phyloP scores from a whole-genome alignment of 345 rosid genomes.

The Linum usitatissimum region DNA sequence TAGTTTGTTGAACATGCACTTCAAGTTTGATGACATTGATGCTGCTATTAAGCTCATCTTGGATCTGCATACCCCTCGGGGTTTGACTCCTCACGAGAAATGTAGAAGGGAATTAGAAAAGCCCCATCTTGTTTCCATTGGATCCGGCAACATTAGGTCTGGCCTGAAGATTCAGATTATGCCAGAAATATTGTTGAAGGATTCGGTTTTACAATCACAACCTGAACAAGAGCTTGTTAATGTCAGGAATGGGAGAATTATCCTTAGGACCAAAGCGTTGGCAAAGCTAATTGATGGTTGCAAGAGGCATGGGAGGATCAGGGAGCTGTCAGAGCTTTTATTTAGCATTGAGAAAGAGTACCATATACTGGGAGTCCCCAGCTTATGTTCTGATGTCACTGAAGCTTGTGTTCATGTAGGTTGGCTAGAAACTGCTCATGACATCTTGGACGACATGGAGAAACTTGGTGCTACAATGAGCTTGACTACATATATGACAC shows the following conservation, averaged over 20 bases:
- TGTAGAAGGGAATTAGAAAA: slow-evolving; percentile 16
- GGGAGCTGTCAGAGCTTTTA: slow-evolving; percentile 48
- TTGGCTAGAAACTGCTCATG: slow-evolving; percentile 81
- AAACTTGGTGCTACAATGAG: slow-evolving; percentile 33
- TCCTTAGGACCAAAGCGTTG: slow-evolving; percentile 38
- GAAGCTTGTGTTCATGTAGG: slow-evolving; percentile 49
- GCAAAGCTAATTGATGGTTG: slow-evolving; percentile 54
- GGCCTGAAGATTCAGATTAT: slow-evolving; percentile 50
- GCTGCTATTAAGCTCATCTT: slow-evolving; percentile 50
- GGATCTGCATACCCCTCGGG: slow-evolving; percentile 31
- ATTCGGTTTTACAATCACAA: slow-evolving; percentile 29
- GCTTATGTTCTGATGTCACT: slow-evolving; percentile 40
- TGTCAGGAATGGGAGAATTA: slow-evolving; percentile 41
- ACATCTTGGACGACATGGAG: slow-evolving; percentile 72
- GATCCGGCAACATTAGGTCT: slow-evolving; percentile 47
- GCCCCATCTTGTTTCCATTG: slow-evolving; percentile 51
- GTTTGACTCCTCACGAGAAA: slow-evolving; percentile 16
- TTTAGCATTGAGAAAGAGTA: slow-evolving; percentile 26
- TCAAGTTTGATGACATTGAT: slow-evolving; percentile 59
- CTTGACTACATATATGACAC: slow-evolving; percentile 26
- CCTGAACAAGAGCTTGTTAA: slow-evolving; percentile 29
- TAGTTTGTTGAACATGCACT: slow-evolving; percentile 57
- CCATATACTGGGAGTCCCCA: slow-evolving; percentile 12
- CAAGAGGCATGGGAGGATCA: slow-evolving; percentile 37
- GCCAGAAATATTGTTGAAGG: slow-evolving; percentile 46